phyloP scores from a whole-genome alignment of 352 stramenopile genomes.

The Globisporangium spiculum region DNA sequence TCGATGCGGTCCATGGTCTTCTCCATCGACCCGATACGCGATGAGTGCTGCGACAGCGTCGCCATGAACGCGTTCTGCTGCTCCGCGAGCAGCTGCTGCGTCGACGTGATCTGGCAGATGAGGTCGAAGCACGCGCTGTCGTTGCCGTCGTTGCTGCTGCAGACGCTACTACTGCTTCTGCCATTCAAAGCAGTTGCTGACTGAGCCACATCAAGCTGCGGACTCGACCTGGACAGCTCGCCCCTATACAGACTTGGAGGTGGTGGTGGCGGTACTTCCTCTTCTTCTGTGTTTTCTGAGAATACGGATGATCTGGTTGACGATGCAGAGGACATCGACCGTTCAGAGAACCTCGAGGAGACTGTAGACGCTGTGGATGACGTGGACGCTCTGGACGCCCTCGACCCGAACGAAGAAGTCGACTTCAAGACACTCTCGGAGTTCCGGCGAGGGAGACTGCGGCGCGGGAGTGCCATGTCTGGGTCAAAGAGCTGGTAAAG shows the following conservation, averaged over 20 bases:
- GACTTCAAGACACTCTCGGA: conserved; percentile 9
- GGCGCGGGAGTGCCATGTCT: conserved; percentile 16
- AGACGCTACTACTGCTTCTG: not conserved
- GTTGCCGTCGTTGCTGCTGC: not conserved
- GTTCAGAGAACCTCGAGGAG: not conserved
- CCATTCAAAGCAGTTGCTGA: not conserved
- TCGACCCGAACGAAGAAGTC: not conserved
- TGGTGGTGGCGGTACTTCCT: not conserved
- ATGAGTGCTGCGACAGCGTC: conserved; percentile 45
- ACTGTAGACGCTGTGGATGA: not conserved
- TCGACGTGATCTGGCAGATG: conserved; percentile 58
- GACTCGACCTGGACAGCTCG: not conserved
- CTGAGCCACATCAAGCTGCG: not conserved
- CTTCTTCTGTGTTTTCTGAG: not conserved
- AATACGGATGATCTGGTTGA: not conserved
- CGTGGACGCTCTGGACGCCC: not conserved
- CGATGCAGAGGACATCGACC: not conserved
- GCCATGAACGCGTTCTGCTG: conserved; percentile 44
- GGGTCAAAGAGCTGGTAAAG: conserved; percentile 36
- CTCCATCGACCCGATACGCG: conserved; percentile 53
- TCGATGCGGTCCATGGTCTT: conserved; percentile 44
- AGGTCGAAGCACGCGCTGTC: conserved; percentile 38
- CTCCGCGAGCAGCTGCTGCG: conserved; percentile 59
- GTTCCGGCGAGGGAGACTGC: not conserved
- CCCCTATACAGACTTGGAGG: not conserved